Conservation (phyloP, 23 red algal genomes). For the Porphyridium purpureum region DNA sequence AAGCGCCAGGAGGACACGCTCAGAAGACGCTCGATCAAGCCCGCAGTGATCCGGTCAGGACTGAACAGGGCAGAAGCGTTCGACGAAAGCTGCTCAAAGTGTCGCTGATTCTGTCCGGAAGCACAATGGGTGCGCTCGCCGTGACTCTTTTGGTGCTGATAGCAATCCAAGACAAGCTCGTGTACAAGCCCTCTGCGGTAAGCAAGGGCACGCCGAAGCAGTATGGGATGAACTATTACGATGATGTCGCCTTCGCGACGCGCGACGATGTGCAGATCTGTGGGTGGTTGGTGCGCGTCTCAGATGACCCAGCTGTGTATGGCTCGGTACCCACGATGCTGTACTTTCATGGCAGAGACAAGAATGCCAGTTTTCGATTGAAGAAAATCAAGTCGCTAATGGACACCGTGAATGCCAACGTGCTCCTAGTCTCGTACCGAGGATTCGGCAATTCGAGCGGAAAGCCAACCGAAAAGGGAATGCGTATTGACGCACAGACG, state of each 20-base stretch:
- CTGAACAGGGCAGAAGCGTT: too few species aligned
- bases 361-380: slow-evolving; percentile 75
- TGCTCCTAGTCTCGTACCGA: slow-evolving; percentile 67
- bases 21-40: too few species aligned
- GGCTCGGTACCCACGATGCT: slow-evolving; percentile 44
- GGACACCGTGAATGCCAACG: slow-evolving; percentile 38
- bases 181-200: slow-evolving; percentile 75
- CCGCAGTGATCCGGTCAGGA: too few species aligned
- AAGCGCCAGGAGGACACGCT: too few species aligned
- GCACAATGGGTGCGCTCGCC: slow-evolving; percentile 2
- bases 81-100: too few species aligned
- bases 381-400: slow-evolving; percentile 55
- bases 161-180: slow-evolving; percentile 67
- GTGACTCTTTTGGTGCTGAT: slow-evolving; percentile 41
- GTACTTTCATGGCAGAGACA: slow-evolving; percentile 95
- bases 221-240: slow-evolving; percentile 59
- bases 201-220: slow-evolving; percentile 42
- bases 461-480: slow-evolving; percentile 60
- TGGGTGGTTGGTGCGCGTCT: slow-evolving; percentile 83
- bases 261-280: slow-evolving; percentile 63
- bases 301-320: slow-evolving; percentile 26
- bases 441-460: slow-evolving; percentile 66
- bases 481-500: slow-evolving; percentile 65
- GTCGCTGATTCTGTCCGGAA: too few species aligned
- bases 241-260: slow-evolving; percentile 80